Conservation (phyloP, 352 stramenopile species). For the Plasmopara viticola region DNA sequence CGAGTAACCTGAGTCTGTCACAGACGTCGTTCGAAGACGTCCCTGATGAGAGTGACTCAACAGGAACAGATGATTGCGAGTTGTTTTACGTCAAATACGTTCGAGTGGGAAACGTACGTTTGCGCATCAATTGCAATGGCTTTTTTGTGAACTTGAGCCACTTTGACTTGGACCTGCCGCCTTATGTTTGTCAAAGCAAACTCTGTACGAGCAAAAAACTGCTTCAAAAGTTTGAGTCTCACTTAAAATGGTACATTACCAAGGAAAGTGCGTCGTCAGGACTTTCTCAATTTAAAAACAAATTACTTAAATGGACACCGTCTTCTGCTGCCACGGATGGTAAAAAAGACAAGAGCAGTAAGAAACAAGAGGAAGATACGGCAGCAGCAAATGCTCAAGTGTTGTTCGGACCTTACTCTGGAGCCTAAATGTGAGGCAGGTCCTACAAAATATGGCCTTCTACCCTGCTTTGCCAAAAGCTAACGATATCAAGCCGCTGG, state of each 20-base stretch:
- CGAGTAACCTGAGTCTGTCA: constrained; percentile 9
- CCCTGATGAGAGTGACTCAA: constrained; percentile 47
- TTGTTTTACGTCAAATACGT: constrained; percentile 87
- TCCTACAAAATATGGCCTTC: not conserved
- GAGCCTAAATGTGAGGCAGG: constrained; percentile 18
- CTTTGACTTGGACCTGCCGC: constrained; percentile 72
- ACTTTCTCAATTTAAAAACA: constrained; percentile 84
- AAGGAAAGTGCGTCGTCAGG: constrained; percentile 78
- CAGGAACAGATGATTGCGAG: constrained; percentile 45
- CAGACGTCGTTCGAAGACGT: constrained; percentile 6
- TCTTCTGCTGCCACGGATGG: constrained; percentile 24
- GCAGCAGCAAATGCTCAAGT: constrained; percentile 59
- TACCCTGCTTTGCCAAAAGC: constrained; percentile 3
- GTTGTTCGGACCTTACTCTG: constrained; percentile 73
- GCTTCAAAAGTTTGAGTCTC: constrained; percentile 76
- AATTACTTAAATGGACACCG: constrained; percentile 73
- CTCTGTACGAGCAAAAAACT: constrained; percentile 80
- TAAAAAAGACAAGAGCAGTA: constrained; percentile 56
- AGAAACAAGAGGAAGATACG: constrained; percentile 50
- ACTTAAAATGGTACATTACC: constrained; percentile 77
- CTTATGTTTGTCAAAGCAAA: constrained; percentile 75
- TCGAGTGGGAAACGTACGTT: constrained; percentile 64
- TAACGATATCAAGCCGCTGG: constrained; percentile 4
- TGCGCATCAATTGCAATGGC: constrained; percentile 79
- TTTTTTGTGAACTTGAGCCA: constrained; percentile 83